These are phyloP conservation scores for Epichloe sylvatica DNA, from an alignment of 2,329 filamentous ascomycete genomes.

Conservation along the genomic window DNA sequence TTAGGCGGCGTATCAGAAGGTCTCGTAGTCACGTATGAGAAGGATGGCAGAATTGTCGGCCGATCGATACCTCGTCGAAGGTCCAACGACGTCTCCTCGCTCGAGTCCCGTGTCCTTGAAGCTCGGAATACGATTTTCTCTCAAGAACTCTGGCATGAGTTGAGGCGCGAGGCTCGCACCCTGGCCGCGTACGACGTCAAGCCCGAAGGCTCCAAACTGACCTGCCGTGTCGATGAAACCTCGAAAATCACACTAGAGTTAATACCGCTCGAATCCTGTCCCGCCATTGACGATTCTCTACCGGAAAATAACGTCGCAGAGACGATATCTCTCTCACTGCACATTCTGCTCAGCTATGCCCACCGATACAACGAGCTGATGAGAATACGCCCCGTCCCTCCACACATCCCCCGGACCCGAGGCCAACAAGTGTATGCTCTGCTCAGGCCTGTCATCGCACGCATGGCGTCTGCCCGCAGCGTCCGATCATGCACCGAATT, in stretches of 20 bases:
- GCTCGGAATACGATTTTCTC: slow-evolving; percentile 68
- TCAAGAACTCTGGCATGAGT: slow-evolving; percentile 81
- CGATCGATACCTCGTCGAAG: slow-evolving; percentile 37
- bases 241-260: slow-evolving; percentile 53
- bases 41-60: slow-evolving; percentile 44
- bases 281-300: slow-evolving; percentile 18
- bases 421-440: slow-evolving; percentile 33
- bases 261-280: slow-evolving; percentile 38
- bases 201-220: slow-evolving; percentile 43
- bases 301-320: slow-evolving; percentile 44
- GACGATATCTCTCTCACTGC: slow-evolving; percentile 50
- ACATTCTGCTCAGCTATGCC: slow-evolving; percentile 63
- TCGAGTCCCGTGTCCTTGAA: slow-evolving; percentile 57
- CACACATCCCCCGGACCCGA: slow-evolving; percentile 23
- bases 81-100: slow-evolving; percentile 34
- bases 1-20: slow-evolving; percentile 39
- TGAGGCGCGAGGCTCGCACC: slow-evolving; percentile 65
- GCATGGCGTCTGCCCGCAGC: slow-evolving; percentile 30
- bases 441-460: slow-evolving; percentile 37
- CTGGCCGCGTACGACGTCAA: slow-evolving; percentile 58
- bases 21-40: slow-evolving; percentile 53
- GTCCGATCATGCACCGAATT: slow-evolving; percentile 26
- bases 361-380: slow-evolving; percentile 62
- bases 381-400: slow-evolving; percentile 44
- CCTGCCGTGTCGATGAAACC: slow-evolving; percentile 37